Evolutionary conservation across 2,329 filamentous ascomycete species (phyloP), one percentile per base, ranked within the genome.

Genomic region (Xylaria sp.): DNA sequence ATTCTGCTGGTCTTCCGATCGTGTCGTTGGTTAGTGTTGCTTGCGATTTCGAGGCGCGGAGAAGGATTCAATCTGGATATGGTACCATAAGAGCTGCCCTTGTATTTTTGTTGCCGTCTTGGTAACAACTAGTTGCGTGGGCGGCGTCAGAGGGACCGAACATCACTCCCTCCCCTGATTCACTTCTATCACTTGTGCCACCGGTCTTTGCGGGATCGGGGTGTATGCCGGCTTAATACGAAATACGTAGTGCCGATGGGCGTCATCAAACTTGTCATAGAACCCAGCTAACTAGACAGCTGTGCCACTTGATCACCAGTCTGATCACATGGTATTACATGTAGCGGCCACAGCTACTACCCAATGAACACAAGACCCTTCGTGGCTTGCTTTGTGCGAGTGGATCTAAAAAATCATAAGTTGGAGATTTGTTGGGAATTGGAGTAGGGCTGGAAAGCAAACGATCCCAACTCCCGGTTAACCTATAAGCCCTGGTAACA

Each of bases 101-200:
- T 82, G 88, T 86, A 86, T 82, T 84, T 39, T 78, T 79, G 65
- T 79, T 80, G 78, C 71, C 73, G 67, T 81, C 80, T 73, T 78
- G 76, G 73, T 67, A 76, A 77, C 70, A 69, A 71, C 59, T 61
- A 69, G 83, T 93, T 92, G 88, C 88, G 87, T 86, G 87, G 90
- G 89, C 90, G 88, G 92, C 89, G 92, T 94, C 92, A 94, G 92
- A 94, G 89, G 90, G 83, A 87, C 86, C 89, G 84, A 76, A 94
- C 91, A 94, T 89, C 68, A 54, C 61, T 66, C 50, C 21, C 58
- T 55, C 30, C 30, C 30, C 39, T 50, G 24, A 47, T 48, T 47
- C 21, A 50, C 47, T 51, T 36, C 12, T 27, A 8, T 55, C 0
- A 4, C 14, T 17, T 19, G 21, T 57, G 6, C 42, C 24, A 32